phyloP scores from a whole-genome alignment of 2,329 filamentous ascomycete genomes.

The Botryotinia narcissicola region DNA sequence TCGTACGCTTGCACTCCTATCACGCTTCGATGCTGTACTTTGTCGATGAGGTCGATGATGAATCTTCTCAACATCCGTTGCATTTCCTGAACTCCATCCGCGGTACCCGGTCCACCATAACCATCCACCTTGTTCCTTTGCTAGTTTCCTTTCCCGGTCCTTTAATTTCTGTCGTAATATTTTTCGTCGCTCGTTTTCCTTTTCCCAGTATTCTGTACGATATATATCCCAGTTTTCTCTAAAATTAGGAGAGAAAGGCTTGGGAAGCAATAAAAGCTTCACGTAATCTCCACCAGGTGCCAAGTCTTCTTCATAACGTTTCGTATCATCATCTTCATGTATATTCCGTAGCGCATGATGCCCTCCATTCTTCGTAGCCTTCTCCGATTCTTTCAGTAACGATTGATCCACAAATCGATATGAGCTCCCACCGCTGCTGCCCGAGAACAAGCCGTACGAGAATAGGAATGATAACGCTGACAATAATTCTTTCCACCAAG shows the following conservation, averaged over 20 bases:
- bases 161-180: slow-evolving; percentile 68
- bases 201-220: slow-evolving; percentile 92
- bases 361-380: slow-evolving; percentile 50
- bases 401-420: slow-evolving; percentile 75
- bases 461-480: slow-evolving; percentile 74
- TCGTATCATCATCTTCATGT: slow-evolving; percentile 59
- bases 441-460: slow-evolving; percentile 70
- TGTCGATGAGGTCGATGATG: slow-evolving; percentile 34
- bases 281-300: slow-evolving; percentile 88
- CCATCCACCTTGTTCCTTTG: slow-evolving; percentile 67
- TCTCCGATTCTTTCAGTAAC: slow-evolving; percentile 58
- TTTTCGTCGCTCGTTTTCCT: slow-evolving; percentile 85
- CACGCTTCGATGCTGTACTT: slow-evolving; percentile 27
- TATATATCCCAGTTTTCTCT: slow-evolving; percentile 97
- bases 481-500: slow-evolving; percentile 76
- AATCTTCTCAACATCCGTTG: slow-evolving; percentile 36
- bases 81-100: slow-evolving; percentile 44
- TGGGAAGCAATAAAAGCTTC: slow-evolving; percentile 84
- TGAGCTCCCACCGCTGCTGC: slow-evolving; percentile 62
- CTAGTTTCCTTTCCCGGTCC: slow-evolving; percentile 64
- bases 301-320: slow-evolving; percentile 81
- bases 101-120: slow-evolving; percentile 84
- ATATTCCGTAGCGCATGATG: slow-evolving; percentile 43
- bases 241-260: slow-evolving; percentile 92
- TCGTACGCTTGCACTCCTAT: slow-evolving; percentile 35